These are phyloP conservation scores for Bacidia gigantensis DNA, from an alignment of 495 filamentous ascomycete species.

Conservation along the genomic window DNA sequence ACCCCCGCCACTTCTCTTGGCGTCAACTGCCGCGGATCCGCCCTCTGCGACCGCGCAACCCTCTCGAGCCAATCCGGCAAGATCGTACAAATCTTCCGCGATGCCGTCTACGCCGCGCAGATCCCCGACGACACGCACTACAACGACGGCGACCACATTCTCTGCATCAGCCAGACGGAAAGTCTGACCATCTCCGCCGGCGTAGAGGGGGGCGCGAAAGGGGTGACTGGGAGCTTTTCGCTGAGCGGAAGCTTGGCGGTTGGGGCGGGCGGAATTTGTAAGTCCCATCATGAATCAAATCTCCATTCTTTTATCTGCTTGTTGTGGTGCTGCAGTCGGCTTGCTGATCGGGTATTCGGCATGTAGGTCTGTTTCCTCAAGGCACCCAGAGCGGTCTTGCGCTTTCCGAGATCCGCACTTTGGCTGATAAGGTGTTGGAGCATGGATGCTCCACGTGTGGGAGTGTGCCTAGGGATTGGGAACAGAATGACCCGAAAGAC, in stretches of 20 bases:
- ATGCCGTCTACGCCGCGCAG: conserved; percentile 7
- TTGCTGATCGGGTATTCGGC: too few relatives aligned
- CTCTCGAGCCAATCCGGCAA: conserved; percentile 1
- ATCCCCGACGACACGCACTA: conserved; percentile 2
- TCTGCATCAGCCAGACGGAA: conserved; percentile 9
- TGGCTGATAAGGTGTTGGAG: conserved; percentile 13
- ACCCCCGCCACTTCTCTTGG: conserved; percentile 8
- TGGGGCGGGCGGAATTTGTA: conserved; percentile 8
- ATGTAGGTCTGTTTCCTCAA: conserved; percentile 6
- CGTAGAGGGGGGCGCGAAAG: neutral
- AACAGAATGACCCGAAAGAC: conserved; percentile 14
- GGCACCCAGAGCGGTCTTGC: neutral
- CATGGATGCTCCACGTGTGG: conserved; percentile 17
- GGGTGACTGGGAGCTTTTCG: neutral
- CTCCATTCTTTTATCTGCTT: too few relatives aligned
- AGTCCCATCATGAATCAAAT: too few relatives aligned
- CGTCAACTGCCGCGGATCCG: conserved; percentile 14
- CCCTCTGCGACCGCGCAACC: conserved; percentile 8
- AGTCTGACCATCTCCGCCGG: neutral
- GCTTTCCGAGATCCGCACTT: conserved; percentile 3
- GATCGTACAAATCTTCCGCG: conserved; percentile 9
- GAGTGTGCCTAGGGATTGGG: conserved; percentile 17
- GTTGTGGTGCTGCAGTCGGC: too few relatives aligned
- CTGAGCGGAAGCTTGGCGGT: neutral
- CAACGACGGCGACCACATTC: conserved; percentile 10